Percentiles rank a stretch among this genome's conserved stretches.
phyloP scores from a whole-genome alignment of 1,284 basidiomycete genomes.

The Phellinidium pouzarii region DNA sequence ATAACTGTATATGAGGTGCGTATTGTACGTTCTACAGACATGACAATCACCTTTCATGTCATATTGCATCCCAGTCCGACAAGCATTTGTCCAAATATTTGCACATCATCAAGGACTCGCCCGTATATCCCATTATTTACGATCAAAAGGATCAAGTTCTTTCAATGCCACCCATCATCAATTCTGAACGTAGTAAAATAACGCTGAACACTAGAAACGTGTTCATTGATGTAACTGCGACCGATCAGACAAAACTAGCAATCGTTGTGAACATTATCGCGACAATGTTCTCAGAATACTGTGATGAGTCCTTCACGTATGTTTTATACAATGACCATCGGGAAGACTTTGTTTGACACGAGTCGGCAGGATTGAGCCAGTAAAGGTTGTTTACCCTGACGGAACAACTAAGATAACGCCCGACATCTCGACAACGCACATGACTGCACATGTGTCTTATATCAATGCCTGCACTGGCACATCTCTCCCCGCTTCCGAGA shows the following conservation, averaged over 20 bases:
- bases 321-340: slow-evolving; percentile 26
- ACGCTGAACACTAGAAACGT: slow-evolving; percentile 90
- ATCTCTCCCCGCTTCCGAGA: slow-evolving; percentile 52
- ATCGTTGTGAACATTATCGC: slow-evolving; percentile 93
- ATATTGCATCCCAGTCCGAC: slow-evolving; percentile 57
- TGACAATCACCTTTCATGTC: background rate
- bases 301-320: slow-evolving; percentile 84
- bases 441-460: slow-evolving; percentile 81
- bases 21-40: background rate
- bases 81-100: slow-evolving; percentile 89
- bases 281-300: slow-evolving; percentile 98
- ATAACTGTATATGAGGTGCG: slow-evolving; percentile 86
- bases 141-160: slow-evolving; percentile 82
- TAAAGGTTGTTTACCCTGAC: slow-evolving; percentile 74
- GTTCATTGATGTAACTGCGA: slow-evolving; percentile 96
- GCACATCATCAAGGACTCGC: slow-evolving; percentile 89
- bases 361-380: slow-evolving; percentile 75
- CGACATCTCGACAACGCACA: slow-evolving; percentile 66
- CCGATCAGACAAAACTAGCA: slow-evolving; percentile 94
- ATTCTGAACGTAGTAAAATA: slow-evolving; percentile 97
- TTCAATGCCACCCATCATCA: slow-evolving; percentile 98
- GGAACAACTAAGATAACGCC: slow-evolving; percentile 77
- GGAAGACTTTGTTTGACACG: background rate
- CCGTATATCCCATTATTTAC: slow-evolving; percentile 98
- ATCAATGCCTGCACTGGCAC: slow-evolving; percentile 96